A percentile compares a stretch with the other conserved stretches of the same genome.
Evolutionary conservation across 2,329 filamentous ascomycete genomes (phyloP).

Genomic region (Fonsecaea monophora): DNA sequence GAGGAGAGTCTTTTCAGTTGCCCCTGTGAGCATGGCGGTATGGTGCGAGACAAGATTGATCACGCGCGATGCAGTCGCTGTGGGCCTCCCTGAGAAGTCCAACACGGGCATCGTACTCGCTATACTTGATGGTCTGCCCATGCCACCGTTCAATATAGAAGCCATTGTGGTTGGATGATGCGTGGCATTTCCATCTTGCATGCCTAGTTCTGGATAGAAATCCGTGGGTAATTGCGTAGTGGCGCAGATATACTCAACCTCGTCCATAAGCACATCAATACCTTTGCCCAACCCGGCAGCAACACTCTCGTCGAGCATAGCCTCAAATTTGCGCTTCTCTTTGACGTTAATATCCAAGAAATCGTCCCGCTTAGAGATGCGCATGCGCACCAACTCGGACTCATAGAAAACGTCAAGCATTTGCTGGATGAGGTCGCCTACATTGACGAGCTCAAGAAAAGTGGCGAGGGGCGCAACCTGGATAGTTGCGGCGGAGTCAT

Average conservation of each 20-base stretch:
- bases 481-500: slow-evolving; percentile 74
- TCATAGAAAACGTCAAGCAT: slow-evolving; percentile 99
- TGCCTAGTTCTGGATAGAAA: slow-evolving; percentile 74
- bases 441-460: slow-evolving; percentile 96
- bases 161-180: slow-evolving; percentile 16
- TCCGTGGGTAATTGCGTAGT: slow-evolving; percentile 86
- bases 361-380: slow-evolving; percentile 88
- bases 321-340: slow-evolving; percentile 98
- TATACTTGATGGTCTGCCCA: slow-evolving; percentile 8
- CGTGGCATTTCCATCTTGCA: slow-evolving; percentile 5
- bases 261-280: slow-evolving; percentile 97
- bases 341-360: slow-evolving; percentile 90
- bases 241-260: slow-evolving; percentile 93
- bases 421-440: slow-evolving; percentile 95
- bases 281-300: slow-evolving; percentile 96
- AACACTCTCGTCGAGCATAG: slow-evolving; percentile 96
- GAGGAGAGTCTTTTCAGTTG: slow-evolving; percentile 96
- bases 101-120: slow-evolving; percentile 24
- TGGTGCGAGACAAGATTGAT: slow-evolving; percentile 87
- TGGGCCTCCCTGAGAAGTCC: slow-evolving; percentile 64
- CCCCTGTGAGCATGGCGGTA: slow-evolving; percentile 90
- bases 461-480: slow-evolving; percentile 79
- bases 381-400: slow-evolving; percentile 83
- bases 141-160: slow-evolving; percentile 12
- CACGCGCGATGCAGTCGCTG: slow-evolving; percentile 76